Conservation (phyloP, 441 rosid genomes). For the Adansonia grandidieri region DNA sequence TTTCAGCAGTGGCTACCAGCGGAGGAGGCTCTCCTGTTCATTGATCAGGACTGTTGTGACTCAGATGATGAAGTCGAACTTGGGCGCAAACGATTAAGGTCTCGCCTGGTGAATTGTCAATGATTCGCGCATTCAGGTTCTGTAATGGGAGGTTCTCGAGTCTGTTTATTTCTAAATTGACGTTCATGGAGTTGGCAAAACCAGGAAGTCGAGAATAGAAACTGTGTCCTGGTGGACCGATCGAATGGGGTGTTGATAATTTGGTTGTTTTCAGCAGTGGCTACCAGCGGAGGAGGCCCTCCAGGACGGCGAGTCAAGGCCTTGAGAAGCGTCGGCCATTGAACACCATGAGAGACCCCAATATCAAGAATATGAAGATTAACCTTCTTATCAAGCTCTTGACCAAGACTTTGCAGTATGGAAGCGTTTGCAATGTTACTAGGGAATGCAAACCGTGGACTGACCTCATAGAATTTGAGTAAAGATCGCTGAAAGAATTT, state of each 20-base stretch:
- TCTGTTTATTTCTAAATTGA: slow-evolving; percentile 61
- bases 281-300: slow-evolving; percentile 70
- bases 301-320: slow-evolving; percentile 64
- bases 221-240: slow-evolving; percentile 72
- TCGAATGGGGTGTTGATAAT: slow-evolving; percentile 57
- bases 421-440: slow-evolving; percentile 80
- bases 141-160: slow-evolving; percentile 52
- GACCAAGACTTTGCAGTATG: slow-evolving; percentile 70
- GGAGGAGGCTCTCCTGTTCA: too few relatives aligned
- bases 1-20: slow-evolving; percentile 46
- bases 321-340: slow-evolving; percentile 90
- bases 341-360: slow-evolving; percentile 91
- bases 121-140: slow-evolving; percentile 41
- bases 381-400: slow-evolving; percentile 37
- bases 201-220: slow-evolving; percentile 50
- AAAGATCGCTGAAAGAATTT: slow-evolving; percentile 70
- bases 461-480: slow-evolving; percentile 76
- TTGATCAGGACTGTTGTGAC: slow-evolving; percentile 53
- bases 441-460: slow-evolving; percentile 90
- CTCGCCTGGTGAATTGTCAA: slow-evolving; percentile 55
- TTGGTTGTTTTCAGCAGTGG: slow-evolving; percentile 43
- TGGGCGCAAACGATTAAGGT: slow-evolving; percentile 67
- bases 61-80: slow-evolving; percentile 71
- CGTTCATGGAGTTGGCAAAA: slow-evolving; percentile 73
- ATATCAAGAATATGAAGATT: slow-evolving; percentile 79